Percentiles rank a stretch among this genome's conserved stretches.
phyloP scores from a whole-genome alignment of 2,329 filamentous ascomycete species.

The Colletotrichum lini region DNA sequence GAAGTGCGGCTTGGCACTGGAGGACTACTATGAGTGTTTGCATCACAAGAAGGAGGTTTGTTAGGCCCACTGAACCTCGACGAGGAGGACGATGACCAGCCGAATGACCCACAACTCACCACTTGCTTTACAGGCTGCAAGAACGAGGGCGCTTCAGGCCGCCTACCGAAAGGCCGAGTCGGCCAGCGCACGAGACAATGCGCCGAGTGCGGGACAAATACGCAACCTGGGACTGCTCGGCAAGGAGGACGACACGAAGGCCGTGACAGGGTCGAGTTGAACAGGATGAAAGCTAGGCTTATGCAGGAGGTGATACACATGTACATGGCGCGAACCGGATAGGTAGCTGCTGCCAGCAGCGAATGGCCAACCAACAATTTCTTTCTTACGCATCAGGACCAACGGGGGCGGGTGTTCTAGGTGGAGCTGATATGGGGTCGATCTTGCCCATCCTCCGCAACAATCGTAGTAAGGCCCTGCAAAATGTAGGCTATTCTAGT shows the following conservation, averaged over 20 bases:
- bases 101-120: slow-evolving; percentile 22
- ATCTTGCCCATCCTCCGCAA: background rate
- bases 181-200: slow-evolving; percentile 82
- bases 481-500: background rate
- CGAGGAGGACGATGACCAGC: background rate
- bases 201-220: slow-evolving; percentile 88
- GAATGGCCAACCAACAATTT: slow-evolving; percentile 35
- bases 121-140: slow-evolving; percentile 73
- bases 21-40: slow-evolving; percentile 99
- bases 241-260: slow-evolving; percentile 84
- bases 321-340: slow-evolving; percentile 25
- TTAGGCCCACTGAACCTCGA: slow-evolving; percentile 44
- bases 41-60: slow-evolving; percentile 99
- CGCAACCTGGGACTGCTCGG: slow-evolving; percentile 86
- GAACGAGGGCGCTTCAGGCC: slow-evolving; percentile 83
- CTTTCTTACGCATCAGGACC: slow-evolving; percentile 7
- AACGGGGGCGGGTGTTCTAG: background rate
- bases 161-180: slow-evolving; percentile 88
- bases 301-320: slow-evolving; percentile 45
- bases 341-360: slow-evolving; percentile 24
- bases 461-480: background rate
- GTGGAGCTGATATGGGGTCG: background rate
- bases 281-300: slow-evolving; percentile 12
- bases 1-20: slow-evolving; percentile 87
- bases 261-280: slow-evolving; percentile 61